Evolutionary conservation across 176 grass and related monocot species (phyloP).

Genomic region (Areca catechu): DNA sequence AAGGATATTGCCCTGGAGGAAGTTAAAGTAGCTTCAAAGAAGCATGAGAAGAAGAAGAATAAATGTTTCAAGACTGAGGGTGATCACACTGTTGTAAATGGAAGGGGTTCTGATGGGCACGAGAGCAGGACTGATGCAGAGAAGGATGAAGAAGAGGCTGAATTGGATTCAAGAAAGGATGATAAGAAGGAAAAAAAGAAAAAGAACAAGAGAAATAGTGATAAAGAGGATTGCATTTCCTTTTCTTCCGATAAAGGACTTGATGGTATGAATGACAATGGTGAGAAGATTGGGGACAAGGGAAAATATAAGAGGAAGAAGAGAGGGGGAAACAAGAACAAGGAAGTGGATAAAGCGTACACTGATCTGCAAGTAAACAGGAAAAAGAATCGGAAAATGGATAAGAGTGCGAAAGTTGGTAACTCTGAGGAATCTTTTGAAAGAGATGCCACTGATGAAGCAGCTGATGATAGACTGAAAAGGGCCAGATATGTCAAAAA

Average conservation of each 20-base stretch:
- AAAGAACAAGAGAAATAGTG: not conserved
- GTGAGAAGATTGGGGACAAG: not conserved
- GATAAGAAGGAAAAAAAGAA: not conserved
- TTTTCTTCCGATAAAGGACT: not conserved
- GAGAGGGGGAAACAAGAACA: not conserved
- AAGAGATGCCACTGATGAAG: slow-evolving; percentile 17
- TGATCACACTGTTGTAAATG: too few relatives aligned
- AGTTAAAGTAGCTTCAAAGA: too few relatives aligned
- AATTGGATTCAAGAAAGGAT: not conserved
- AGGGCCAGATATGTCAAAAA: slow-evolving; percentile 25
- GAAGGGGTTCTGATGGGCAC: too few relatives aligned
- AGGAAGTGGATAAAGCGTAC: too few relatives aligned
- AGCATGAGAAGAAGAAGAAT: too few relatives aligned
- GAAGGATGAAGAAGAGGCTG: not conserved
- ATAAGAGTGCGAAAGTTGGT: not conserved
- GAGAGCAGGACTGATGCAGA: not conserved
- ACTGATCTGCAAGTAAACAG: too few relatives aligned
- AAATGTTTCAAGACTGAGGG: too few relatives aligned
- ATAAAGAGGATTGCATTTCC: not conserved
- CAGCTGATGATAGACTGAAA: not conserved
- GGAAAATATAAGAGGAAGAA: not conserved
- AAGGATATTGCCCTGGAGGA: too few relatives aligned
- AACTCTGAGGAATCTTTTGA: not conserved
- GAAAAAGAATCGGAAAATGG: not conserved
- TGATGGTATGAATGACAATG: not conserved